Base-by-base conservation (phyloP, 148 eudicot species). In the Limonium bicolor region DNA sequence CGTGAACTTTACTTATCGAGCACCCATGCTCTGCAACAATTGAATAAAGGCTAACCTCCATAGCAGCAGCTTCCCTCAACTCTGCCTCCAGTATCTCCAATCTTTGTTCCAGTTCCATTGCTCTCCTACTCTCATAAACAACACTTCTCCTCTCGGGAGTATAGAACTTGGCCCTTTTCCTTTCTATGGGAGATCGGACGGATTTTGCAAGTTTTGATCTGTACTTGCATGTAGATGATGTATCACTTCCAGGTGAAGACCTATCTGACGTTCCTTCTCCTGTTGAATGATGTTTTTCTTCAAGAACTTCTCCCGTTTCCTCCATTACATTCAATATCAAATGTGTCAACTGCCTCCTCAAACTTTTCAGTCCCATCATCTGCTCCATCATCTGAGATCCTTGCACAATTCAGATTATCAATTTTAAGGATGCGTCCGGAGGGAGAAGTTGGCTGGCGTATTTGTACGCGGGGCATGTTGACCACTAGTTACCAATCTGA, bases 21-120 rank as follows among this genome's bases (percentile, higher is more conserved):
- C 90, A 82, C 54, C 88, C 96, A 51, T 87, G 96, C 64, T 87
- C 96, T 5, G 94, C 86, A 55, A 72, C 74, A 41, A 82, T 70
- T 13, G 94, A 82, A 52, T 87, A 87, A 4, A 87, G 77, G 36
- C 82, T 63, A 29, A 71, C 66, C 58, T 87, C 96, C 36, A 79
- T 56, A 20, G 72, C 88, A 57, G 96, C 94, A 54, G 77, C 90
- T 69, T 82, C 94, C 55, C 64, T 82, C 61, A 87, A 61, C 43
- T 87, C 96, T 28, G 66, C 76, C 62, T 87, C 94, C 13, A 82
- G 64, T 56, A 51, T 59, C 55, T 56, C 60, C 45, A 82, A 61
- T 68, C 76, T 71, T 15, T 49, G 62, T 57, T 79, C 85, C 54
- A 78, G 59, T 50, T 63, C 69, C 61, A 66, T 59, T 24, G 70